Conservation (phyloP, 139 green algal genomes). For the Ulvella scutata region DNA sequence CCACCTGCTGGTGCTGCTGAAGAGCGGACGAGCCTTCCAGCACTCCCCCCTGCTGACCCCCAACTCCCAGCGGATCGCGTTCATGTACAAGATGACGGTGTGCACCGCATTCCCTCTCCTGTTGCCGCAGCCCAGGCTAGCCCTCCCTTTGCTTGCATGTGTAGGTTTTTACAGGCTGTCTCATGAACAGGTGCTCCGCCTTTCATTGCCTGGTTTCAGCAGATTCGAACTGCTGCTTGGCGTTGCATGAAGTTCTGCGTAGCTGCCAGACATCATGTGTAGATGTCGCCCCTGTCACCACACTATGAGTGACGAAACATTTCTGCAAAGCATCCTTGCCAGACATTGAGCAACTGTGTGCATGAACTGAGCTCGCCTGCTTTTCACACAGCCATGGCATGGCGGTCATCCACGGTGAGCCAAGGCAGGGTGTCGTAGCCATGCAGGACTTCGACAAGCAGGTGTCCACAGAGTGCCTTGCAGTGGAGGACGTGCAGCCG, state of each 20-base stretch:
- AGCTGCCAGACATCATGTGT: no score
- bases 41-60: constrained; percentile 7
- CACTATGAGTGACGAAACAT: no score
- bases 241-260: no score
- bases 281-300: no score
- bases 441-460: not conserved
- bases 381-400: not conserved
- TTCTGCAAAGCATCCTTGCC: constrained; percentile 34
- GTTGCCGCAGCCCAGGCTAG: not conserved
- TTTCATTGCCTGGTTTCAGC: constrained; percentile 14
- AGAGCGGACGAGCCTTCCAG: constrained; percentile 17
- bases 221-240: no score
- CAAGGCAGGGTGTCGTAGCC: not conserved
- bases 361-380: constrained; percentile 8
- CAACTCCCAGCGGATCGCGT: constrained; percentile 6
- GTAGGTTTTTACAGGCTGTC: no score
- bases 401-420: not conserved
- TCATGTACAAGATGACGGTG: not conserved
- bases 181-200: constrained; percentile 1
- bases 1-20: constrained; percentile 41
- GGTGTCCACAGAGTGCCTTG: constrained; percentile 5
- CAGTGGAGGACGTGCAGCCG: not conserved
- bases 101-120: not conserved
- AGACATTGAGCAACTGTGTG: constrained; percentile 7
- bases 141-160: no score